Percentiles rank a stretch among this genome's conserved stretches.
Evolutionary conservation across 176 grass and related monocot species (phyloP).

Genomic region (Otatea glauca): DNA sequence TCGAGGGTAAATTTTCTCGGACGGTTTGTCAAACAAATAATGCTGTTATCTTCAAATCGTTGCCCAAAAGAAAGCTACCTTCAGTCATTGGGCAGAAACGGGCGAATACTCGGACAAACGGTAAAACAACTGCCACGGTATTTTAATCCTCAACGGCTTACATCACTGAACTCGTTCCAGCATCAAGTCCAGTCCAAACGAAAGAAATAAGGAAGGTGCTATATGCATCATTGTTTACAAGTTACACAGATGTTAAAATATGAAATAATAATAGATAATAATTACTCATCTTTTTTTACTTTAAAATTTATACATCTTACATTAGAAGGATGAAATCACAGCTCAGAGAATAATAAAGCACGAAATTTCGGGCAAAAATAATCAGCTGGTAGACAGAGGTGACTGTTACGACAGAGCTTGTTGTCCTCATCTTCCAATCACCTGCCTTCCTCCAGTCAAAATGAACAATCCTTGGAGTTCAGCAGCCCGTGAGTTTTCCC

Average conservation of each 20-base stretch:
- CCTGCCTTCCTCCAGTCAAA: not conserved
- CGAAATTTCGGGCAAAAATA: not conserved
- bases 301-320: too few species aligned
- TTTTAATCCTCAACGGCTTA: constrained; percentile 4
- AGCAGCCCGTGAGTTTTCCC: constrained; percentile 38
- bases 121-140: not conserved
- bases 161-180: not conserved
- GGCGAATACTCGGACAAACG: not conserved
- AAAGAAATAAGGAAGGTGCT: not conserved
- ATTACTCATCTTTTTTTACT: too few species aligned
- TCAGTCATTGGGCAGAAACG: not conserved
- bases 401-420: not conserved
- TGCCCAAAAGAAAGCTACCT: not conserved
- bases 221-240: too few species aligned
- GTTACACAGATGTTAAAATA: too few species aligned
- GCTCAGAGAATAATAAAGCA: not conserved
- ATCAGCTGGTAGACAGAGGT: not conserved
- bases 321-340: too few species aligned
- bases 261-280: too few species aligned
- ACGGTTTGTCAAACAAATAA: not conserved
- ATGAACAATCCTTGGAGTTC: not conserved
- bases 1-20: too few species aligned
- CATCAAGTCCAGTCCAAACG: constrained; percentile 9
- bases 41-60: not conserved
- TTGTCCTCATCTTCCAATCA: not conserved